Base-by-base conservation (phyloP, 202 grass and related monocot genomes). In the Dendrocalamus latiflorus region DNA sequence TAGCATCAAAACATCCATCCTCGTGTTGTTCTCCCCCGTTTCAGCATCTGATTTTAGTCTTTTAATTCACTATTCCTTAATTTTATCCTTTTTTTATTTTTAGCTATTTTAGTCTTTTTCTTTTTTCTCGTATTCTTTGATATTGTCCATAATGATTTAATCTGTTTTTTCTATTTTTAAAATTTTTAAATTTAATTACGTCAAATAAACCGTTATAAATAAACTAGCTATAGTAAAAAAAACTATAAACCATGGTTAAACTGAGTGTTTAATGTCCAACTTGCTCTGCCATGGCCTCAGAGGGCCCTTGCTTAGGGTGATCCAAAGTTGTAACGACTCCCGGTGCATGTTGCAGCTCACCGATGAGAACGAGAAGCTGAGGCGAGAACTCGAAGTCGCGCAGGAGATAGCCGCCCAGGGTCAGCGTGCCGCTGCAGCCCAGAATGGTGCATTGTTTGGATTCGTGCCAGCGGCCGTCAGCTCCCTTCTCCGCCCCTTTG, bases 311-410 rank as follows among this genome's bases (percentile, higher is more conserved):
- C 51, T 21, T 55, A 9, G 6, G 20, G 18, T 21, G 51, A 55
- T 48, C 30, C 74, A 24, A 36, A 6, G 28, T 72, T 39, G 51
- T 55, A 2, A 15, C 83, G 82, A 85, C 66, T 70, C 1, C 33
- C 9, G 2, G 1, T 61, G n/a, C 17, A 20, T 33, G 30, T 55
- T 81, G 65, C 85, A 97, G 94, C 81, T 97, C 57, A 78, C 83
- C 9, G 81, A 55, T 41, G 90, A 94, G 88, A 93, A 91, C 26
- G 65, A 84, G 25, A 81, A 62, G 61, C 82, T 94, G 14, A 89
- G 77, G 75, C 51, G 21, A 33, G 71, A 86, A 53, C 70, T 91
- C 1, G 68, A 78, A 49, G 76, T 45, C 9, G 76, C 86, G 6
- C 91, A 81, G 74, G 83, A 82, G 49, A 79, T 81, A 12, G 71